Base-by-base conservation (phyloP, 2,329 filamentous ascomycete genomes). In the Fusarium chuoi region DNA sequence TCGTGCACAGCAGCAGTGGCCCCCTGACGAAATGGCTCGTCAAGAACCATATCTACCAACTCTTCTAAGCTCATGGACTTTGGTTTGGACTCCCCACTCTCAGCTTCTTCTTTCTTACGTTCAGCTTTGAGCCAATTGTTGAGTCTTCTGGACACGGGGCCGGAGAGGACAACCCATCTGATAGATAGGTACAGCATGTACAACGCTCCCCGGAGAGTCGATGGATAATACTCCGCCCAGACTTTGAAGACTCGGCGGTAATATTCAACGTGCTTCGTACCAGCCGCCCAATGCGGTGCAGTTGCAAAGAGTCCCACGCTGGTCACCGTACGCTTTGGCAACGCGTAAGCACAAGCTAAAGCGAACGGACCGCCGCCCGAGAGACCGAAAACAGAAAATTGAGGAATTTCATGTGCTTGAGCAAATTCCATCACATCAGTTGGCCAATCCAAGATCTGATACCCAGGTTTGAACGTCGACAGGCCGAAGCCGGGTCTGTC, bases 401-500 rank as follows among this genome's bases (percentile, higher is more conserved):
- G 60, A 2, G 62, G 6, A 11, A 83, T 63, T 2, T 63, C 22
- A 44, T 80, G 71, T 48, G 70, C 73, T 11, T 65, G 57, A 3
- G 81, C 78, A 51, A 84, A 78, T 1, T 67, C 77, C 10, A 65
- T 60, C 14, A 84, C 79, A 65, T 85, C 82, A 51, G 55, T 68
- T 1, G 82, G 75, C 77, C 79, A 83, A 73, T 84, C 80, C 20
- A 78, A 46, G 22, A 84, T 72, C 20, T 55, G 75, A 18, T 82
- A 78, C 12, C 64, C 68, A 15, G 81, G 78, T 65, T 82, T 80
- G 17, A 79, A 79, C 6, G 83, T 79, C 8, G 83, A 85, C 6
- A 84, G 70, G 12, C 84, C 85, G 38, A 82, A 83, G 12, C 85
- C 85, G 2, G 85, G 84, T 2, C 85, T 80, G 60, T 86, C 84